Base-by-base conservation (phyloP, 495 filamentous ascomycete species). In the Penicillium chermesinum region DNA sequence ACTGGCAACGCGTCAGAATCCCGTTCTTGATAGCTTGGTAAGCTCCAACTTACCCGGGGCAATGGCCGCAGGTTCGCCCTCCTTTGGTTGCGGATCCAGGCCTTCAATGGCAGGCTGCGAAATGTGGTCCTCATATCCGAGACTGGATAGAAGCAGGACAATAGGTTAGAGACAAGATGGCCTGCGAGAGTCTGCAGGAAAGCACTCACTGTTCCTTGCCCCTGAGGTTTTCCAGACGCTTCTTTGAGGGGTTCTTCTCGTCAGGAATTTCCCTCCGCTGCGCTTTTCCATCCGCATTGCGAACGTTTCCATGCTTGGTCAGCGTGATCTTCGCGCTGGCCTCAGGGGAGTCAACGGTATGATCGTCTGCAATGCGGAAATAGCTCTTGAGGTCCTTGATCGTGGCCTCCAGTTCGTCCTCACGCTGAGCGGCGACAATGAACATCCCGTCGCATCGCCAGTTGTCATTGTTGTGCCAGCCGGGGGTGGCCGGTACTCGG, bases 91-190 rank as follows among this genome's bases (percentile, higher is more conserved):
- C 1, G 10, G 38, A 38, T 68, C 65, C 17, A 62, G 38, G 7
- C 65, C 65, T n/a, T 61, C 17, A 3, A 69, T 52, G 5, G 36
- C 25, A 38, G 62, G 64, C 40, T 67, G 64, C 19, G 55, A 60
- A 40, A 67, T 58, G n/a, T 52, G 34, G 35, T 69, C 63, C 20
- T 59, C 35, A 36, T 59, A 69, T 2, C 65, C 65, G 35, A 69
- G 63, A 41, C 65, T 69, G 34, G 14, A 5, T 4, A 50, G 16
- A 10, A n/a, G n/a, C n/a, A n/a, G n/a, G n/a, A n/a, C n/a, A n/a
- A n/a, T n/a, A n/a, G n/a, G n/a, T n/a, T n/a, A n/a, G n/a, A n/a
- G n/a, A n/a, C n/a, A n/a, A n/a, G n/a, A n/a, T n/a, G n/a, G n/a
- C n/a, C n/a, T n/a, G n/a, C n/a, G n/a, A n/a, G n/a, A n/a, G n/a